phyloP scores from a whole-genome alignment of 2,329 filamentous ascomycete genomes.

The Ilyonectria destructans region DNA sequence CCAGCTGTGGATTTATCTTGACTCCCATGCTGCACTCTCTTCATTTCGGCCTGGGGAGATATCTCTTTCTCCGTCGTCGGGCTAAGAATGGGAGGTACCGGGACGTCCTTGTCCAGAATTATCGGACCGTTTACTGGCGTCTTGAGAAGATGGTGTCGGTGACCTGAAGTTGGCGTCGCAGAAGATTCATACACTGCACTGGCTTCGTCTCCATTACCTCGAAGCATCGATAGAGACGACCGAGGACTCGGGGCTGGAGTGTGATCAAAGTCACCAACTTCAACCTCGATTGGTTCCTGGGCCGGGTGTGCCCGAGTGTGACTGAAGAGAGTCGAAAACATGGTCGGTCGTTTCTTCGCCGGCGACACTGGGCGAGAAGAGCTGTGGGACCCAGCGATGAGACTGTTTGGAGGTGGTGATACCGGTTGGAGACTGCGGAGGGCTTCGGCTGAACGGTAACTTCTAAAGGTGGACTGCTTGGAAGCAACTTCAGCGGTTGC shows the following conservation, averaged over 20 bases:
- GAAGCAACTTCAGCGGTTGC: slow-evolving; percentile 6
- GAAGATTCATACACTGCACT: slow-evolving; percentile 18
- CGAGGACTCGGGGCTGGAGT: slow-evolving; percentile 54
- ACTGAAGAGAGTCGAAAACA: slow-evolving; percentile 46
- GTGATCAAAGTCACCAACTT: slow-evolving; percentile 51
- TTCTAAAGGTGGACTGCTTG: neutral
- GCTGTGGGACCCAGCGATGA: neutral
- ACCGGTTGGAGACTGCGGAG: neutral
- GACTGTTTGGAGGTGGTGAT: slow-evolving; percentile 13
- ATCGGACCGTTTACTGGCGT: slow-evolving; percentile 35
- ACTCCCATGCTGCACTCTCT: slow-evolving; percentile 29
- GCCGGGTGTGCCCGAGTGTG: slow-evolving; percentile 44
- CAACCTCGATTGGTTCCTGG: slow-evolving; percentile 37
- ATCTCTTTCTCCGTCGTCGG: slow-evolving; percentile 11
- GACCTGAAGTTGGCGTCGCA: slow-evolving; percentile 18
- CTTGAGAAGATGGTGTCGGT: slow-evolving; percentile 48
- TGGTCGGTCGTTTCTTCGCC: slow-evolving; percentile 15
- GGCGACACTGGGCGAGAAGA: neutral
- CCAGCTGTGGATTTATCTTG: neutral
- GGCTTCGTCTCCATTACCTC: slow-evolving; percentile 29
- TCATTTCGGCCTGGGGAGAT: neutral
- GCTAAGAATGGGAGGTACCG: slow-evolving; percentile 42
- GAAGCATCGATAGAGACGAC: slow-evolving; percentile 46
- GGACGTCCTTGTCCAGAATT: slow-evolving; percentile 41
- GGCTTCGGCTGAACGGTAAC: neutral